Percentiles rank a stretch among this genome's conserved stretches.
Evolutionary conservation across 352 stramenopile species (phyloP).

Genomic region (Blastocystis sp.): DNA sequence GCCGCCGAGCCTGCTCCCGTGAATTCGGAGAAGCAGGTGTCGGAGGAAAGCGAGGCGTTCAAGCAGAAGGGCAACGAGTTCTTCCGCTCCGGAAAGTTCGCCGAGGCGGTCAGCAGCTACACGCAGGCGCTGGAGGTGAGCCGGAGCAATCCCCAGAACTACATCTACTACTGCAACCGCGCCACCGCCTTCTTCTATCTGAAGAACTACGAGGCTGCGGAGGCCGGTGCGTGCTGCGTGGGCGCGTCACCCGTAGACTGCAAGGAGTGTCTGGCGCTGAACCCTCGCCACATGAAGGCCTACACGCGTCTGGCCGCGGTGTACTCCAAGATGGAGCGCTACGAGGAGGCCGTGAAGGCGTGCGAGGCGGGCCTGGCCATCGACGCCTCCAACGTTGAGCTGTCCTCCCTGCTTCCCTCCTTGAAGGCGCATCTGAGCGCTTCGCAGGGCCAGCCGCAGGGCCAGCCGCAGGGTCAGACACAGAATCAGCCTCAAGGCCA

Average conservation of each 20-base stretch:
- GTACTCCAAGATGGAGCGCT: neutral
- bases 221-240: neutral
- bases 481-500: constrained; percentile 12
- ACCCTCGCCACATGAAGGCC: constrained; percentile 31
- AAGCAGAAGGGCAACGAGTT: constrained; percentile 56
- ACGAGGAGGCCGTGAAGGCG: neutral
- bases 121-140: constrained; percentile 28
- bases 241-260: constrained; percentile 9
- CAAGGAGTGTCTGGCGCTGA: constrained; percentile 31
- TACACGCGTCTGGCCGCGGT: constrained; percentile 11
- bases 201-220: constrained; percentile 43
- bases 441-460: neutral
- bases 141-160: constrained; percentile 30
- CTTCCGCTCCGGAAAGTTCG: constrained; percentile 42
- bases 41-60: constrained; percentile 17
- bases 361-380: constrained; percentile 32
- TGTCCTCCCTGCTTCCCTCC: neutral
- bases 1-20: neutral
- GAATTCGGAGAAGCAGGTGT: neutral
- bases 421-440: neutral
- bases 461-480: neutral
- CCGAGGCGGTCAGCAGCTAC: constrained; percentile 23
- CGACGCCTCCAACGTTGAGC: neutral
- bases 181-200: constrained; percentile 43
- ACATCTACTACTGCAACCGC: constrained; percentile 53